Percentiles rank a stretch among this genome's conserved stretches.
These are phyloP conservation scores for Apiospora pterosperma DNA, from an alignment of 2,329 filamentous ascomycete species.

Conservation along the genomic window DNA sequence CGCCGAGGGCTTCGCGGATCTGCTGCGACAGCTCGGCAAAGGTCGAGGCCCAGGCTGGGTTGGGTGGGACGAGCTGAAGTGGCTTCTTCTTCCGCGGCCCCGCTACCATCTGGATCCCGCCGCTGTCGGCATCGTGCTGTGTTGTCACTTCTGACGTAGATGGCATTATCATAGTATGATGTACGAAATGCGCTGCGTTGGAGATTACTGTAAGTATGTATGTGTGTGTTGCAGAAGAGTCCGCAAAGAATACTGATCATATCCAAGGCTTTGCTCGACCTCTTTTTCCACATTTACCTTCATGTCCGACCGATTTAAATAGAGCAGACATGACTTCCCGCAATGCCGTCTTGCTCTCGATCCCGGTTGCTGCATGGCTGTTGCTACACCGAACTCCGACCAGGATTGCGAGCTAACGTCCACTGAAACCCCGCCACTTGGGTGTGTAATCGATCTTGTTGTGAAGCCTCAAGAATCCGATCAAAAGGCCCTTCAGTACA, in stretches of 20 bases:
- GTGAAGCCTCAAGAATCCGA: background rate
- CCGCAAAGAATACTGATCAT: too few species aligned
- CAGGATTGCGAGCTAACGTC: background rate
- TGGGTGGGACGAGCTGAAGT: slow-evolving; percentile 8
- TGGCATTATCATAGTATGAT: background rate
- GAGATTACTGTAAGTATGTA: background rate
- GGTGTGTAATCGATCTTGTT: background rate
- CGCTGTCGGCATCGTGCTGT: background rate
- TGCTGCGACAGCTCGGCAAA: slow-evolving; percentile 5
- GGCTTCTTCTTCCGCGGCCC: background rate
- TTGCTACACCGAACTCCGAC: background rate
- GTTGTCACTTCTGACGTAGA: background rate
- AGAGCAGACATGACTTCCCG: background rate
- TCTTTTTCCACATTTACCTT: background rate
- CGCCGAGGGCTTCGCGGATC: slow-evolving; percentile 33
- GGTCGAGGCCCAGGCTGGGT: slow-evolving; percentile 2
- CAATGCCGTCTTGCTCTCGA: background rate
- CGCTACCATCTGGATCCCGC: background rate
- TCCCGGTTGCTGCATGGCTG: background rate
- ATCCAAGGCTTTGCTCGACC: background rate
- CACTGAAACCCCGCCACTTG: background rate
- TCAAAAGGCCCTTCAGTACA: background rate
- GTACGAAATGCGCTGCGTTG: background rate
- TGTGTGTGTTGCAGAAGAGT: background rate
- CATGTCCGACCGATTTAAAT: background rate